Evolutionary conservation across 116 monocot genomes (phyloP).

Genomic region (Cymodocea nodosa): DNA sequence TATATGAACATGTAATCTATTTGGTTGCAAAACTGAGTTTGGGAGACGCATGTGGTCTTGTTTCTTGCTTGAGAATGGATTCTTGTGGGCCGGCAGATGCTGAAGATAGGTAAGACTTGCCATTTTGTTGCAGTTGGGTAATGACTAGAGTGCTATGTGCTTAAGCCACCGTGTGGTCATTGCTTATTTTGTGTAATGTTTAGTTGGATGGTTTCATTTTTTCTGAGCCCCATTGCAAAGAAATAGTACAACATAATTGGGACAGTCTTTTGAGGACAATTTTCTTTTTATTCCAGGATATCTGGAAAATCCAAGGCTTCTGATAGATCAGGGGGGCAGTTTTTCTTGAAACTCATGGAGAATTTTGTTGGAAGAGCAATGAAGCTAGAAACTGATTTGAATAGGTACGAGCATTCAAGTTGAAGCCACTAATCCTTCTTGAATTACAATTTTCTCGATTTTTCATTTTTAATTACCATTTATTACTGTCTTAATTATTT

Average conservation of each 20-base stretch:
- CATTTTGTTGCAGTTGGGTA: not conserved
- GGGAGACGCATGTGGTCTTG: slow-evolving; percentile 45
- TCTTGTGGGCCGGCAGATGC: slow-evolving; percentile 10
- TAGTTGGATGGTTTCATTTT: not conserved
- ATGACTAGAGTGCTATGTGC: not conserved
- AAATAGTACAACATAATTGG: not conserved
- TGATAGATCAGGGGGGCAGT: slow-evolving; percentile 16
- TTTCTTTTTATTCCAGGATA: slow-evolving; percentile 12
- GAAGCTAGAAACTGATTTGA: slow-evolving; percentile 50
- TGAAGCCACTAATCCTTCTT: not conserved
- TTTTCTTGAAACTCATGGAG: slow-evolving; percentile 37
- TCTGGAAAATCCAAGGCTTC: slow-evolving; percentile 15
- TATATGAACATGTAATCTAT: slow-evolving; percentile 33
- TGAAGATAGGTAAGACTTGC: slow-evolving; percentile 30
- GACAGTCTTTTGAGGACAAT: not conserved
- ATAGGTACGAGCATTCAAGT: slow-evolving; percentile 33
- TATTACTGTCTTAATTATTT: not conserved
- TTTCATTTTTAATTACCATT: no score
- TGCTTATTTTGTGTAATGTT: not conserved
- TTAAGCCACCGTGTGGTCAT: not conserved
- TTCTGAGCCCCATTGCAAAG: not conserved
- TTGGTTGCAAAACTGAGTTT: slow-evolving; percentile 46
- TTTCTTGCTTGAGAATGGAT: slow-evolving; percentile 15
- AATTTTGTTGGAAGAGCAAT: slow-evolving; percentile 40
- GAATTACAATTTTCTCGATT: no score